phyloP scores from a whole-genome alignment of 805 yeast species.

The Saturnispora mendoncae region DNA sequence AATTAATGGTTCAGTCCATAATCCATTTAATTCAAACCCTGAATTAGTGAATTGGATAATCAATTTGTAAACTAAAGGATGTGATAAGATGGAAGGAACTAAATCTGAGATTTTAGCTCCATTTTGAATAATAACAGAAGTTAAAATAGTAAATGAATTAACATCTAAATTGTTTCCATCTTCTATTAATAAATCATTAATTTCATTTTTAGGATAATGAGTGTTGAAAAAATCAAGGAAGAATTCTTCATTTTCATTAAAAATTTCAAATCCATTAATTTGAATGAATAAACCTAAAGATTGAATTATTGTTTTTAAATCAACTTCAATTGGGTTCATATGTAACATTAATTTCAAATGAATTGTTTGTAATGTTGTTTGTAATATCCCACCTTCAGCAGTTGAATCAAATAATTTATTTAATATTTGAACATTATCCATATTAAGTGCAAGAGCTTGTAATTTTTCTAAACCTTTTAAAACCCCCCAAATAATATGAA shows the following conservation, averaged over 20 bases:
- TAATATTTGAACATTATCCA: slow-evolving; percentile 27
- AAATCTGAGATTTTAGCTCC: slow-evolving; percentile 9
- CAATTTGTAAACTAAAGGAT: slow-evolving; percentile 14
- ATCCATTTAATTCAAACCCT: slow-evolving; percentile 14
- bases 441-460: slow-evolving; percentile 10
- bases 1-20: slow-evolving; percentile 18
- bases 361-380: slow-evolving; percentile 42
- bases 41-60: slow-evolving; percentile 17
- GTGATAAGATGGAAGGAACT: slow-evolving; percentile 14
- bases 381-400: slow-evolving; percentile 37
- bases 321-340: slow-evolving; percentile 25
- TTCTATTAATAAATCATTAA: slow-evolving; percentile 12
- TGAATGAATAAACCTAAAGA: slow-evolving; percentile 33
- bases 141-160: slow-evolving; percentile 15
- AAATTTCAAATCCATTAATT: slow-evolving; percentile 27
- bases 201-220: slow-evolving; percentile 14
- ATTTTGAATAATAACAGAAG: slow-evolving; percentile 14
- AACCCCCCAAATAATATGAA: slow-evolving; percentile 51
- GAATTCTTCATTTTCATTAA: slow-evolving; percentile 30
- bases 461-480: slow-evolving; percentile 36
- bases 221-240: slow-evolving; percentile 30
- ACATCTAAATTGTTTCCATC: slow-evolving; percentile 9
- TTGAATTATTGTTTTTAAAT: slow-evolving; percentile 26
- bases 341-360: slow-evolving; percentile 38
- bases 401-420: slow-evolving; percentile 28